Evolutionary conservation across 2,329 filamentous ascomycete genomes (phyloP).

Genomic region (Fusarium sp.): DNA sequence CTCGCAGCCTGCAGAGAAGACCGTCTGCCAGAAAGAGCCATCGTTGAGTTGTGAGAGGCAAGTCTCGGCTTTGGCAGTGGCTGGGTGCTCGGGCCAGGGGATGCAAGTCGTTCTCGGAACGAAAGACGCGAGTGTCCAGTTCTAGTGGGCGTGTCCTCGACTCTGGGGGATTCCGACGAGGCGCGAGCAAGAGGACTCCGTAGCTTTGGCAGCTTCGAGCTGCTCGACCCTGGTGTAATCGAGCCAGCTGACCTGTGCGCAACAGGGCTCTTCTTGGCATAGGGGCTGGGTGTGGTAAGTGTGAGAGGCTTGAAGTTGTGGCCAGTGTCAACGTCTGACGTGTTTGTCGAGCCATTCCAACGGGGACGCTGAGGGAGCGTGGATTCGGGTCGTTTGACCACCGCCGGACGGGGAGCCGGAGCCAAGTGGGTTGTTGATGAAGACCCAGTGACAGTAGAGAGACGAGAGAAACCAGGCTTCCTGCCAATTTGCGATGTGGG

Average conservation of each 20-base stretch:
- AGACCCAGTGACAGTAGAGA: conserved; percentile 62
- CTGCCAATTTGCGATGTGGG: conserved; percentile 54
- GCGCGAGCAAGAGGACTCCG: conserved; percentile 62
- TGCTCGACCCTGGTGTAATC: conserved; percentile 54
- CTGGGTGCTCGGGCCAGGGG: conserved; percentile 62
- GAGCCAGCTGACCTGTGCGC: conserved; percentile 57
- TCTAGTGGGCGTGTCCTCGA: conserved; percentile 60
- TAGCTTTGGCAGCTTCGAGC: conserved; percentile 61
- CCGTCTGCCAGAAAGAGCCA: conserved; percentile 59
- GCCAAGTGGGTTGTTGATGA: conserved; percentile 60
- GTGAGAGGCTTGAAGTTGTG: conserved; percentile 75
- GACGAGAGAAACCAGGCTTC: conserved; percentile 56
- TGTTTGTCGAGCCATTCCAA: conserved; percentile 79
- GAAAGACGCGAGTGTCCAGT: conserved; percentile 59
- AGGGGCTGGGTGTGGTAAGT: conserved; percentile 70
- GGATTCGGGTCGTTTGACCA: conserved; percentile 58
- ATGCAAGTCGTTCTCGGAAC: conserved; percentile 65
- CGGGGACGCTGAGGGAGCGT: conserved; percentile 70
- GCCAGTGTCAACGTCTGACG: conserved; percentile 71
- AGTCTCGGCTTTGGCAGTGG: conserved; percentile 59
- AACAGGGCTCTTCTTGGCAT: conserved; percentile 59
- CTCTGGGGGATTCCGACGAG: conserved; percentile 60
- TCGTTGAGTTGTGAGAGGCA: conserved; percentile 57
- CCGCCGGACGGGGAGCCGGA: conserved; percentile 50
- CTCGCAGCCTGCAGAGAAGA: conserved; percentile 64